These are phyloP conservation scores for Ceratobasidium papillatum DNA, from an alignment of 1,284 basidiomycete species.

Conservation along the genomic window DNA sequence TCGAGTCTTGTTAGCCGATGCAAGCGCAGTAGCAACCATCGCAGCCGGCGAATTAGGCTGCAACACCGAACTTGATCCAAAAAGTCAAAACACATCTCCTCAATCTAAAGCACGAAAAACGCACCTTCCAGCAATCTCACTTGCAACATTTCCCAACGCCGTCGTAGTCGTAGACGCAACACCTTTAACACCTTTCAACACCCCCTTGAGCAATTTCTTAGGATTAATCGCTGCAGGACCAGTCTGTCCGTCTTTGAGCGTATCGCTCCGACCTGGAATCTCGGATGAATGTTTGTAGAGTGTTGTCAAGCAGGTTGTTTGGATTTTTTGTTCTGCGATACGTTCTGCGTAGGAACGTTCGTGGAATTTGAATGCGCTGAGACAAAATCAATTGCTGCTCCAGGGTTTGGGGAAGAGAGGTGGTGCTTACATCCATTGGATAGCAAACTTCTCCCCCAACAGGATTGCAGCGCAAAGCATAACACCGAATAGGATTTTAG, in stretches of 20 bases:
- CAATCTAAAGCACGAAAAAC: conserved; percentile 42
- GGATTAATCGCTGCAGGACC: conserved; percentile 60
- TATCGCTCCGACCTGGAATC: conserved; percentile 73
- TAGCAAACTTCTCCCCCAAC: conserved; percentile 83
- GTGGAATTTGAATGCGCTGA: conserved; percentile 74
- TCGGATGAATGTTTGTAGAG: conserved; percentile 83
- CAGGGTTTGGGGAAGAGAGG: not conserved
- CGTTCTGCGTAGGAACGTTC: conserved; percentile 88
- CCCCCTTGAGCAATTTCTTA: conserved; percentile 71
- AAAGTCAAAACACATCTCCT: conserved; percentile 45
- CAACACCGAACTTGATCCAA: conserved; percentile 72
- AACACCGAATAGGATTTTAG: conserved; percentile 77
- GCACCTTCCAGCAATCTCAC: conserved; percentile 73
- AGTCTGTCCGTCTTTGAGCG: conserved; percentile 59
- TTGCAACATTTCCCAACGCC: conserved; percentile 79
- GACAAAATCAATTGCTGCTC: not conserved
- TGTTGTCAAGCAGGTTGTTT: conserved; percentile 74
- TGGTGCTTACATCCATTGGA: conserved; percentile 77
- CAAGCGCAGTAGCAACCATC: conserved; percentile 80
- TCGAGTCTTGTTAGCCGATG: conserved; percentile 83
- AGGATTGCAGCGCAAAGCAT: conserved; percentile 77
- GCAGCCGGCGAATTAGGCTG: conserved; percentile 89
- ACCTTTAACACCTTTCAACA: conserved; percentile 73
- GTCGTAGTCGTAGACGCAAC: conserved; percentile 86
- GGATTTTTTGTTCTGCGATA: conserved; percentile 84